Evolutionary conservation across 768 basidiomycete genomes (phyloP), one percentile per base, ranked within the genome.

Genomic region (Leccinellum rugosiceps): DNA sequence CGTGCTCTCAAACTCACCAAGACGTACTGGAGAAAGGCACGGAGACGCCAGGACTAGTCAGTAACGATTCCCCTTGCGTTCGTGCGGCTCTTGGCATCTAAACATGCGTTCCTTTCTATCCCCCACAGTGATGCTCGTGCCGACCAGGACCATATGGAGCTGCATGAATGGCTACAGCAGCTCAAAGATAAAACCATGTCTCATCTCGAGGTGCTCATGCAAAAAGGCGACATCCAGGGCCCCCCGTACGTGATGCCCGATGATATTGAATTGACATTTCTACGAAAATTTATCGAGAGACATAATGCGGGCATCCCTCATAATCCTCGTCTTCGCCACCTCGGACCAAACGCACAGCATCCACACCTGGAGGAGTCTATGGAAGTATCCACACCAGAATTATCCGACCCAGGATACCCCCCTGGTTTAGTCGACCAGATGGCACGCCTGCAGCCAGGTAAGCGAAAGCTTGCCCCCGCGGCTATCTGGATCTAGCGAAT

Each of bases 171-270:
- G 90, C 75, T 92, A 2, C 90, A 92, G 64, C 90, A 91, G 70
- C 77, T 92, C 64, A 92, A 92, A 71, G 90, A 92, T 73, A 92
- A 90, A 72, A 90, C 87, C 52, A 92, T 92, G 90, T 88, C 88
- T 48, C 88, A 92, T 73, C 79, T 92, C 46, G 90, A 92, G 70
- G 79, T 91, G 3, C 83, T 91, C 63, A 91, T 92, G 87, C 90
- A 91, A 68, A 90, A 91, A 67, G 88, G 88, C 66, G 90, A 92
- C 61, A 92, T 92, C 30, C 87, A 85, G 66, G 89, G 90, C 17
- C 90, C 90, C 3, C 88, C 90, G 23, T 91, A 91, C 70, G 65
- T 80, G 58, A 92, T 92, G 90, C 80, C 88, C 10, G 90, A 91
- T 65, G 83, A 88, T 62, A 71, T 89, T 67, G 89, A 92, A 65